Evolutionary conservation across 2,329 filamentous ascomycete species (phyloP), one percentile per base, ranked within the genome.

Genomic region (Monilinia fructicola): DNA sequence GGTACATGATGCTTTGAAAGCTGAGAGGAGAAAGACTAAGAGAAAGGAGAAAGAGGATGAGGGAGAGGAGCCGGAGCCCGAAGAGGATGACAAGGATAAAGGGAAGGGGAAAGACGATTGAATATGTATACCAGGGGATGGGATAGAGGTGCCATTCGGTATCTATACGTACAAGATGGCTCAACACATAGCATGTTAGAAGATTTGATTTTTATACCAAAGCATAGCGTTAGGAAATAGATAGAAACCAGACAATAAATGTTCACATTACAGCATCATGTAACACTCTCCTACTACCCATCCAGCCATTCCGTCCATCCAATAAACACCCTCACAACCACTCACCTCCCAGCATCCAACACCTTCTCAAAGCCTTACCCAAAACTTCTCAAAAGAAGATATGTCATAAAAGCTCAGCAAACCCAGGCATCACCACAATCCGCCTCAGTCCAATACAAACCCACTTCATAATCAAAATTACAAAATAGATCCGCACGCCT

Each of bases 1-100:
- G 42, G 83, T 87, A 0, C 83, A 82, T 76, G 79, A 86, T 71
- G 82, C 82, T 21, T 75, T 88, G 42, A 84, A 85, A 69, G 79
- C 83, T 68, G 84, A 87, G 74, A 78, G 80, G 69, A 65, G 54
- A 31, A 76, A 74, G 66, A 67, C 66, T 48, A 78, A 77, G 50
- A 78, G 78, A 66, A 77, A 77, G 42, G 64, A 69, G 28, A 61
- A 78, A n/a, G 74, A 77, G 2, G 76, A 79, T 3, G 77, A 80
- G 2, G 78, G 80, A 0, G 79, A 81, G 0, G 71, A 69, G 23
- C 71, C 71, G 28, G 67, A 67, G 7, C 62, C 66, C 11, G 67
- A 68, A 14, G 63, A 65, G 28, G 65, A 38, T 21, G 56, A 60
- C 7, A 53, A 61, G 26, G n/a, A 54, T 54, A 31, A 53, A 14